These are phyloP conservation scores for Suillus weaverae DNA, from an alignment of 768 basidiomycete genomes.

Conservation along the genomic window DNA sequence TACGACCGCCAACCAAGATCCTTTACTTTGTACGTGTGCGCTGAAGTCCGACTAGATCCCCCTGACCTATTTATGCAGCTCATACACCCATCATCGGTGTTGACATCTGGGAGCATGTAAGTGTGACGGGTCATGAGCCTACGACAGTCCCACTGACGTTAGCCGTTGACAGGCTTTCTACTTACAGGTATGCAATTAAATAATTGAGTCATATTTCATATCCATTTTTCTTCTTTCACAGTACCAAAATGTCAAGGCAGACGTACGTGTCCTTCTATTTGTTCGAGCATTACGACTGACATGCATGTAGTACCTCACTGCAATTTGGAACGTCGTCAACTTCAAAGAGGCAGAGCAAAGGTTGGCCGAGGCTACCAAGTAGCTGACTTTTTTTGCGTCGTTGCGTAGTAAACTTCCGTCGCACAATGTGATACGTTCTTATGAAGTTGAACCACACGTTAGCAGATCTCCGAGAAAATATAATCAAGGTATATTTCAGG, in stretches of 20 bases:
- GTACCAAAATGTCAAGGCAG: slow-evolving; percentile 92
- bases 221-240: slow-evolving; percentile 36
- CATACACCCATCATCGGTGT: slow-evolving; percentile 92
- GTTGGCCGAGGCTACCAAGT: slow-evolving; percentile 38
- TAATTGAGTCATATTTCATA: slow-evolving; percentile 1
- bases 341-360: slow-evolving; percentile 86
- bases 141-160: slow-evolving; percentile 8
- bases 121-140: slow-evolving; percentile 30
- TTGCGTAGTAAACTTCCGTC: neutral
- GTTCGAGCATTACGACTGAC: slow-evolving; percentile 8
- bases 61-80: slow-evolving; percentile 41
- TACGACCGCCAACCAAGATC: slow-evolving; percentile 97
- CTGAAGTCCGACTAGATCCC: neutral
- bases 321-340: slow-evolving; percentile 96
- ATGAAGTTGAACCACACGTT: neutral
- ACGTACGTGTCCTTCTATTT: slow-evolving; percentile 54
- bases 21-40: slow-evolving; percentile 57
- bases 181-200: slow-evolving; percentile 27
- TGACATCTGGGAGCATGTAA: slow-evolving; percentile 94
- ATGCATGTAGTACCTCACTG: slow-evolving; percentile 74
- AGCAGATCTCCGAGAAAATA: neutral
- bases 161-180: slow-evolving; percentile 61
- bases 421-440: neutral
- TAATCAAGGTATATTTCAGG: neutral
- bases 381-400: slow-evolving; percentile 10